A percentile compares a stretch with the other conserved stretches of the same genome.
These are phyloP conservation scores for Hemisphaericaspora xylofermentans DNA, from an alignment of 1,139 yeast species.

Conservation along the genomic window DNA sequence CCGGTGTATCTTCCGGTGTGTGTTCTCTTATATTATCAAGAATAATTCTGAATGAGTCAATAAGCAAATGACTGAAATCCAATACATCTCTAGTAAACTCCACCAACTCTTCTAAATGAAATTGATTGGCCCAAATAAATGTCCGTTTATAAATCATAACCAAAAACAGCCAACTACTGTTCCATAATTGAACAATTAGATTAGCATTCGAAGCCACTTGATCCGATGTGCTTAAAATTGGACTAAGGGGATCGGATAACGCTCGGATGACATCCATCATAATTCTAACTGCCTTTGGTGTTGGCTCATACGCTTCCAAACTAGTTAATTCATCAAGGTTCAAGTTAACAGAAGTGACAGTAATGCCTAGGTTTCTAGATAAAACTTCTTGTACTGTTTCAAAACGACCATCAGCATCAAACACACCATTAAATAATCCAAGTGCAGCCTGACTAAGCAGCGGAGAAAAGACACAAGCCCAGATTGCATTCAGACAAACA, in stretches of 20 bases:
- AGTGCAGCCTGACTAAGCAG: constrained; percentile 65
- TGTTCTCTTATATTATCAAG: constrained; percentile 30
- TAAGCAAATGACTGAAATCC: constrained; percentile 68
- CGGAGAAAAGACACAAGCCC: constrained; percentile 70
- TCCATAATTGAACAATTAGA: constrained; percentile 54
- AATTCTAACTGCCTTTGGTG: constrained; percentile 72
- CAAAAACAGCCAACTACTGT: constrained; percentile 65
- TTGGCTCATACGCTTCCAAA: constrained; percentile 64
- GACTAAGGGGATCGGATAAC: constrained; percentile 65
- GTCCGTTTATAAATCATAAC: constrained; percentile 69
- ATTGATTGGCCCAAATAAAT: constrained; percentile 67
- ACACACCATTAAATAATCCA: constrained; percentile 71
- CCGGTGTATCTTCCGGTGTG: constrained; percentile 15
- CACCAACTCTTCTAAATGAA: constrained; percentile 56
- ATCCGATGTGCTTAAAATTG: constrained; percentile 31
- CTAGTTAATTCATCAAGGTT: constrained; percentile 47
- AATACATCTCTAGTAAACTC: constrained; percentile 86
- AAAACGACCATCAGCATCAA: constrained; percentile 61
- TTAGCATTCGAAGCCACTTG: constrained; percentile 9
- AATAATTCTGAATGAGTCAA: constrained; percentile 63
- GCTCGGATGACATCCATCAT: constrained; percentile 70
- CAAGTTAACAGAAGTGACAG: constrained; percentile 47
- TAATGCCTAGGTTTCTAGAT: constrained; percentile 38
- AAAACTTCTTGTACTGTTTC: constrained; percentile 67
- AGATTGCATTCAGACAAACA: constrained; percentile 50